Evolutionary conservation across 345 rosid species (phyloP), one percentile per base, ranked within the genome.

Genomic region (Lumnitzera littorea): DNA sequence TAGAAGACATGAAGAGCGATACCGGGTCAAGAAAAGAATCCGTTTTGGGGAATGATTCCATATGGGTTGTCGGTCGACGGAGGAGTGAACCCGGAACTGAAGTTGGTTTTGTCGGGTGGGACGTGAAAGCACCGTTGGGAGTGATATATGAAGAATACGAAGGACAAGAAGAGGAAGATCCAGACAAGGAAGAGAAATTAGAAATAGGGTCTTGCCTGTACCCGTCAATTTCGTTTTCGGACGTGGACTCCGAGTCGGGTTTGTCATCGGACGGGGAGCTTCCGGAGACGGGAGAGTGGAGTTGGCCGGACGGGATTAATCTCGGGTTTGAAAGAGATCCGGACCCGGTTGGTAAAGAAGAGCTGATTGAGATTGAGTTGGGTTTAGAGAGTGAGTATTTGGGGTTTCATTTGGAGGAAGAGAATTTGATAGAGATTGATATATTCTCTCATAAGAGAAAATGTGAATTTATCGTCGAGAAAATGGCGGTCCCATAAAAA

Each of bases 51-150:
- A 46, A 70, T 65, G 62, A 59, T n/a, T 46, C 15, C 7, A 67
- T 51, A 15, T 6, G 27, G 14, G 59, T 15, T 17, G 17, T 46
- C 11, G 65, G 17, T 3, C 59, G 62, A 23, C 9, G 43, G 43
- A 9, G 7, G 5, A 5, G 7, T 36, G 56, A 73, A 24, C 62
- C 57, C 36, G 41, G 23, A 15, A 76, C 74, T 23, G 76, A 71
- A 27, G 36, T 31, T 11, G 70, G 58, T 11, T 92, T 89, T 57
- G 80, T 84, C 36, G 83, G 75, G 12, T 92, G 96, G 98, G 56
- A 92, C 68, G 77, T 89, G 47, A 77, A 82, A 62, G 96, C 96
- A 2, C 96, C 98, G 16, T 56, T 92, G 56, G 90, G 85, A 20
- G 88, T 89, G 49, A 92, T 92, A 52, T 80, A 91, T 61, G 96